Evolutionary conservation across 805 yeast species (phyloP).

Genomic region (Saitoella complicata): DNA sequence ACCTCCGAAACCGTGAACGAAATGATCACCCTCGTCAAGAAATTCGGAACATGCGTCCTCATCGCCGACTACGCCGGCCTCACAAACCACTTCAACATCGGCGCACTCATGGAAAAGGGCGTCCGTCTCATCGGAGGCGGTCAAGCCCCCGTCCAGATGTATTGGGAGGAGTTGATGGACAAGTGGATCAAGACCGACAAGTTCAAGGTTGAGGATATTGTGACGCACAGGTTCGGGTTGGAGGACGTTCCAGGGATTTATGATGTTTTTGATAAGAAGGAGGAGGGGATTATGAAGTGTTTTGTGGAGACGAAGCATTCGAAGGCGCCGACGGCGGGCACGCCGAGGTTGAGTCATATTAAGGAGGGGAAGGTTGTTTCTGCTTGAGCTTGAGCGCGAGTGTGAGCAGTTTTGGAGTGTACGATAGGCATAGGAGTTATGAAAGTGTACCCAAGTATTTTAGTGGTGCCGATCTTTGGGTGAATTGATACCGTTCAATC

Average conservation of each 20-base stretch:
- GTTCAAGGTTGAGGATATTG: slow-evolving; percentile 7
- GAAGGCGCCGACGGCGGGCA: not conserved
- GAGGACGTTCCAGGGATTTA: slow-evolving; percentile 9
- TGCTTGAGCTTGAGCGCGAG: too few species aligned
- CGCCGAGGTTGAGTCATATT: not conserved
- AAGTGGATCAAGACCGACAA: slow-evolving; percentile 1
- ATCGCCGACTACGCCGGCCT: slow-evolving; percentile 10
- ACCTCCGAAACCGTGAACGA: slow-evolving; percentile 7
- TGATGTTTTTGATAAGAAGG: slow-evolving; percentile 11
- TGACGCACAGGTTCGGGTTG: slow-evolving; percentile 12
- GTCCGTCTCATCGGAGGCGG: slow-evolving; percentile 8
- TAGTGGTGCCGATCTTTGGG: too few species aligned
- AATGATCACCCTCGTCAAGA: slow-evolving; percentile 10
- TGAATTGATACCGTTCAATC: too few species aligned
- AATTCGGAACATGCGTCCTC: slow-evolving; percentile 8
- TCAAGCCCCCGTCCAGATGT: slow-evolving; percentile 11
- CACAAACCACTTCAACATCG: slow-evolving; percentile 6
- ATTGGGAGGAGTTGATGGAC: slow-evolving; percentile 7
- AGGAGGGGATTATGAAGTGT: slow-evolving; percentile 9
- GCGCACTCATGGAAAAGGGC: slow-evolving; percentile 5
- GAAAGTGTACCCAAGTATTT: too few species aligned
- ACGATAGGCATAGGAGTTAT: too few species aligned
- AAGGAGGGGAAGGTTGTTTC: too few species aligned
- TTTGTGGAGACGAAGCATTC: slow-evolving; percentile 8
- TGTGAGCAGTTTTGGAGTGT: too few species aligned